These are phyloP conservation scores for Fusarium sp. DNA, from an alignment of 2,329 filamentous ascomycete species.

Conservation along the genomic window DNA sequence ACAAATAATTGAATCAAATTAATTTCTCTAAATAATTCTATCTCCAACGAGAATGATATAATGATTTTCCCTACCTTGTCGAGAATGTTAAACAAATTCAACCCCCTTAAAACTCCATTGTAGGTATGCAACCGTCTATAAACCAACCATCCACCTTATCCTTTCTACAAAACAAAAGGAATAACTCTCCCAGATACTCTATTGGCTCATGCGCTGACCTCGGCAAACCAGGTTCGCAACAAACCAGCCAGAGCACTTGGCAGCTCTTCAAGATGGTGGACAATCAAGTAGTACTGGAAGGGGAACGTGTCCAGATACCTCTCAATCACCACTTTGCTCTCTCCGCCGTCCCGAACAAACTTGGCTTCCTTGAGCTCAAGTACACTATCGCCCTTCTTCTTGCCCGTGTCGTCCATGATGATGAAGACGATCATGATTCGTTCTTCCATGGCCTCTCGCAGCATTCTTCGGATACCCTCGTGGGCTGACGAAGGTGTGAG, in stretches of 20 bases:
- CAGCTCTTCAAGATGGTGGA: constrained; percentile 90
- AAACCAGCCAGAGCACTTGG: constrained; percentile 88
- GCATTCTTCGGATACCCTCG: constrained; percentile 81
- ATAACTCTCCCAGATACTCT: constrained; percentile 6
- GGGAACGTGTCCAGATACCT: constrained; percentile 96
- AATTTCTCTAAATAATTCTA: constrained; percentile 7
- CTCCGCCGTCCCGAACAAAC: constrained; percentile 76
- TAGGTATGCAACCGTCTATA: constrained; percentile 17
- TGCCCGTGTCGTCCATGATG: constrained; percentile 79
- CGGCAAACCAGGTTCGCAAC: constrained; percentile 94
- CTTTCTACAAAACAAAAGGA: neutral
- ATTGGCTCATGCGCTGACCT: constrained; percentile 62
- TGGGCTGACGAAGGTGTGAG: constrained; percentile 86
- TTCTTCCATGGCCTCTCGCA: constrained; percentile 90
- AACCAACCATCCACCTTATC: neutral
- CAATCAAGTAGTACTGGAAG: constrained; percentile 96
- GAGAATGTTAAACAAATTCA: constrained; percentile 6
- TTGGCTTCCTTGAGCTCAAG: constrained; percentile 88
- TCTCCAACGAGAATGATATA: neutral
- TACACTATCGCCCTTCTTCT: constrained; percentile 72
- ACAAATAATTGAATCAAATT: constrained; percentile 8
- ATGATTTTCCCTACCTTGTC: neutral
- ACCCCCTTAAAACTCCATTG: constrained; percentile 25
- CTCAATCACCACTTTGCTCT: constrained; percentile 81
- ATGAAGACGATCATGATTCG: constrained; percentile 99